These are phyloP conservation scores for Allantophomopsis lycopodina DNA, from an alignment of 2,329 filamentous ascomycete genomes.

Conservation along the genomic window DNA sequence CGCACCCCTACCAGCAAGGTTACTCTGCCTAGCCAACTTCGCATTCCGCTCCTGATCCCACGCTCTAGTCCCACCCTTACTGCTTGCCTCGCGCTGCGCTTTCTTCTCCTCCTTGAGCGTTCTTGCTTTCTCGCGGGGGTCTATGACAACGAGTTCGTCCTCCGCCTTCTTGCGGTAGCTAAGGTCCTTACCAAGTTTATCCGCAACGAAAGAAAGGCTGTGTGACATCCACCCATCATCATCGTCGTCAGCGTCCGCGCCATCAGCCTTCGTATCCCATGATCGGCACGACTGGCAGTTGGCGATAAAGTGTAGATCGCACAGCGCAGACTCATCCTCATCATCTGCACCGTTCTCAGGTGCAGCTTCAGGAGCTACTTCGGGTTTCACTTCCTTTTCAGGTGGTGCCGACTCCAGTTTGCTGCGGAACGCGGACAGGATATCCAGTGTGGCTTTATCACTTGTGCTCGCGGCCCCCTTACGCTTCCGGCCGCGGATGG, in stretches of 20 bases:
- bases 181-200: slow-evolving; percentile 80
- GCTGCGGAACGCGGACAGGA: slow-evolving; percentile 68
- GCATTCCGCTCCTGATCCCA: slow-evolving; percentile 47
- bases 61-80: slow-evolving; percentile 31
- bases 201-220: slow-evolving; percentile 72
- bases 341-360: slow-evolving; percentile 20
- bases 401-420: slow-evolving; percentile 48
- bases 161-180: slow-evolving; percentile 84
- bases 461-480: slow-evolving; percentile 36
- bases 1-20: slow-evolving; percentile 41
- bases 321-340: slow-evolving; percentile 62
- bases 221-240: slow-evolving; percentile 77
- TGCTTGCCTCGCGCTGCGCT: slow-evolving; percentile 38
- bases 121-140: slow-evolving; percentile 71
- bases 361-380: slow-evolving; percentile 9
- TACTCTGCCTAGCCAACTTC: slow-evolving; percentile 37
- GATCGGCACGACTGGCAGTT: slow-evolving; percentile 85
- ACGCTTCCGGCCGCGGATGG: slow-evolving; percentile 58
- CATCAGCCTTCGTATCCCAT: slow-evolving; percentile 48
- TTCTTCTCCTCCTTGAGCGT: slow-evolving; percentile 54
- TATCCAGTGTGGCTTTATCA: slow-evolving; percentile 51
- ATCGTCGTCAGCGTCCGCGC: slow-evolving; percentile 40
- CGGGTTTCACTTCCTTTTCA: slow-evolving; percentile 20
- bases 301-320: slow-evolving; percentile 90
- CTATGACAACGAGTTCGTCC: slow-evolving; percentile 84